Conservation (phyloP, 31 red algal species). For the Endocladia muricata region DNA sequence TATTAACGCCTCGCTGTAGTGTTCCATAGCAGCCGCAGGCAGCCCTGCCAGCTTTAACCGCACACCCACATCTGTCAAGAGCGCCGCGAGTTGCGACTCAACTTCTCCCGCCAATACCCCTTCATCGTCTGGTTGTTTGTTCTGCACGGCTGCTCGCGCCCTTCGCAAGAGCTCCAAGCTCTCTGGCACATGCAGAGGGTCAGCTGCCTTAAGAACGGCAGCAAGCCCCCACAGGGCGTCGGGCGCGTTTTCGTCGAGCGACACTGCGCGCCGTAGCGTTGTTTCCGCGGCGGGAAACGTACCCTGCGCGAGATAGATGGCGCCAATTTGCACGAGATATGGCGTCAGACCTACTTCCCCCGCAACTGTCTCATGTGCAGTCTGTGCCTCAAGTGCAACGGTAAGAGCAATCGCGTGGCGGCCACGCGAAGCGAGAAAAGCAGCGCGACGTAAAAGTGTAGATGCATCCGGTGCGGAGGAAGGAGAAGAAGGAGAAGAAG, state of each 20-base stretch:
- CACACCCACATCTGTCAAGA: conserved; percentile 86
- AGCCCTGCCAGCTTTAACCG: conserved; percentile 69
- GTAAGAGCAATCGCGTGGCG: conserved; percentile 24
- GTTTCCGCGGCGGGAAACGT: conserved; percentile 6
- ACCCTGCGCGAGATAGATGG: conserved; percentile 24
- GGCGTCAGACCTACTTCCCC: background rate
- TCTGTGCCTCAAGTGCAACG: conserved; percentile 6
- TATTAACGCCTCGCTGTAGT: conserved; percentile 66
- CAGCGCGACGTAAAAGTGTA: conserved; percentile 14
- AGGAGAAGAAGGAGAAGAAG: background rate
- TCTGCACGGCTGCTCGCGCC: background rate
- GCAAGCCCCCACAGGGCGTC: conserved; percentile 27
- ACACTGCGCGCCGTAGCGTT: conserved; percentile 24
- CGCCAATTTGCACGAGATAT: conserved; percentile 33
- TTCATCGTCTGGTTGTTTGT: background rate
- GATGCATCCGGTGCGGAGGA: background rate
- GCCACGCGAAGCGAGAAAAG: conserved; percentile 20
- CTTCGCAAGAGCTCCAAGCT: conserved; percentile 34
- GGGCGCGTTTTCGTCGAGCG: background rate
- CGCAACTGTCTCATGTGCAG: background rate
- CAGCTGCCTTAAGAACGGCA: conserved; percentile 26
- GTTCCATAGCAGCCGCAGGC: conserved; percentile 53
- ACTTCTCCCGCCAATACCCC: background rate
- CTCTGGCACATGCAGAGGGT: conserved; percentile 55
- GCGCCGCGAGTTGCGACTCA: conserved; percentile 35